Base-by-base conservation (phyloP, 1,139 yeast genomes). In the Pneumocystis oryctolagi region DNA sequence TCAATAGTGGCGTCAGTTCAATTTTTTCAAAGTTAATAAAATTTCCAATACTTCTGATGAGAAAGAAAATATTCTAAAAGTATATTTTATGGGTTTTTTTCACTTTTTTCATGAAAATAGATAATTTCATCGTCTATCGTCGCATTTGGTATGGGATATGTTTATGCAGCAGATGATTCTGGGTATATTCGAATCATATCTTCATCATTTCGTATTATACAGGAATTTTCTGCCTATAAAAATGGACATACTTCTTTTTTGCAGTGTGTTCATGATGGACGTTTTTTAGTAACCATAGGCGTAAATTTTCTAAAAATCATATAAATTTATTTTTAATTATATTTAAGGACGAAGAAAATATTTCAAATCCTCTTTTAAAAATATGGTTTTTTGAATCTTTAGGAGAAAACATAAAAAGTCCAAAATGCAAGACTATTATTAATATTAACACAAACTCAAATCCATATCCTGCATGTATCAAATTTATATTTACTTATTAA, bases 21-120 rank as follows among this genome's bases (percentile, higher is more conserved):
- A 87, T 68, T 85, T 92, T 73, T 89, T 87, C 73, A 96, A 89
- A 64, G 79, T 82, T 60, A 79, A 84, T 0, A 97, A 97, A 5
- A 85, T 92, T 47, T 77, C 84, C 67, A 97, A 92, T 72, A 97
- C 97, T 6, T 77, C 80, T 65, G 79, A 80, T 67, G 84, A 83
- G n/a, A 76, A 85, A 0, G 78, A 78, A 5, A 84, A 87, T 0
- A 76, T 89, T 42, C 90, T 85, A 72, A 87, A 95, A 30, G 72
- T 68, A 64, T 12, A 9, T 47, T 12, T 47, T 40, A 69, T n/a
- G 18, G 16, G 16, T 35, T 9, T 28, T 62, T 37, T 39, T 32
- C 31, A 25, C 16, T 5, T 40, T 14, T 6, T 39, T 39, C 20
- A 42, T 65, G 53, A 62, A 68, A 8, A 6, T 53, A 62, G 61